Evolutionary conservation across 352 stramenopile species (phyloP).

Genomic region (Pilasporangium apinafurcum): DNA sequence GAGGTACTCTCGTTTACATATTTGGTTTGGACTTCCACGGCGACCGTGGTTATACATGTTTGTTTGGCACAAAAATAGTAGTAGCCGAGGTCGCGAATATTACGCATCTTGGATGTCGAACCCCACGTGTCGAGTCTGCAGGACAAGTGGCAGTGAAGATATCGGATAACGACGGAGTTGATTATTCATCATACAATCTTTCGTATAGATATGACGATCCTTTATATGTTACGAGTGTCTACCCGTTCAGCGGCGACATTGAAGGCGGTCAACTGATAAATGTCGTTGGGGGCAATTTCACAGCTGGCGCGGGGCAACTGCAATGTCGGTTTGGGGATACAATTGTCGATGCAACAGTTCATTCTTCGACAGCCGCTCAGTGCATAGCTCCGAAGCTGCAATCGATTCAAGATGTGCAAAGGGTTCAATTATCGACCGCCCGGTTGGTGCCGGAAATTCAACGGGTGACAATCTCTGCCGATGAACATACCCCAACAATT

Average conservation of each 20-base stretch:
- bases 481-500: conserved; percentile 27
- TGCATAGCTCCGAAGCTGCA: conserved; percentile 64
- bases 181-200: conserved; percentile 42
- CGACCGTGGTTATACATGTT: conserved; percentile 31
- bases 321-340: conserved; percentile 86
- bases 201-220: conserved; percentile 46
- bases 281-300: conserved; percentile 58
- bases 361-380: conserved; percentile 51
- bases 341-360: conserved; percentile 50
- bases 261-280: conserved; percentile 46
- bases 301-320: conserved; percentile 29
- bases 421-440: conserved; percentile 43
- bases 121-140: conserved; percentile 20
- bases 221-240: conserved; percentile 46
- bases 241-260: conserved; percentile 56
- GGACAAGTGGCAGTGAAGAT: conserved; percentile 32
- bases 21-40: conserved; percentile 20
- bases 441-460: conserved; percentile 48
- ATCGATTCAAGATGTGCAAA: conserved; percentile 77
- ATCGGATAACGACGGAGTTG: conserved; percentile 46
- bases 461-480: conserved; percentile 32
- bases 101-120: conserved; percentile 52
- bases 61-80: conserved; percentile 38
- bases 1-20: conserved; percentile 53
- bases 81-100: conserved; percentile 36